Base-by-base conservation (phyloP, 1,284 basidiomycete species). In the Cryptococcus sp. region DNA sequence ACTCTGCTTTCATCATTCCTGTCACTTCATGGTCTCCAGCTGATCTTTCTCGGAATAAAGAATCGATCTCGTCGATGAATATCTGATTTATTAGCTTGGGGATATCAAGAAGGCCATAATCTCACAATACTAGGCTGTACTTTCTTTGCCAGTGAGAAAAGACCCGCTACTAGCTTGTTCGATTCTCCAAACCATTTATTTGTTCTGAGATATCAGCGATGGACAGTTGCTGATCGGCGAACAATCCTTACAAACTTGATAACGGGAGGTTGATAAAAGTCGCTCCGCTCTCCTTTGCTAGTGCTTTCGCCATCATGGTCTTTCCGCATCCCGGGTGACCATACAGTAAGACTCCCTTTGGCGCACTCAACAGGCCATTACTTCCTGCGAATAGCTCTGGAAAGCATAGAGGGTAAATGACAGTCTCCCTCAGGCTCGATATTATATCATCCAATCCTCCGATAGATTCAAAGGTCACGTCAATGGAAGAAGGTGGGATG, bases 1-100 rank as follows among this genome's bases (percentile, higher is more conserved):
- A 98, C 72, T 99, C 95, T 1, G 95, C 95, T 79, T 99, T 98
- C 86, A 98, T 96, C 93, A 98, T 98, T 4, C 88, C 91, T 32
- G 93, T 98, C 47, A 94, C 95, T 71, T 98, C 96, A 76, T 99
- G 96, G 70, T 98, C 96, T 10, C 88, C 87, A 52, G 85, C 84
- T 10, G 79, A 79, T 59, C 96, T 81, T 74, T 97, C 91, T 55
- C 95, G 81, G 74, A 98, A 79, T 76, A 99, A 92, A 6, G 89
- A 90, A 71, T 89, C 87, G 57, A 89, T 88, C 74, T 89, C 87
- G 72, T 89, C 87, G 67, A 89, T 88, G 73, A 89, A 89, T 59
- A 89, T 86, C 76, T 78, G 36, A 23, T 31, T 11, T 14, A 37
- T 50, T 7, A 14, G 33, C 33, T 30, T 30, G 14, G 10, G 10